These are phyloP conservation scores for Zygotorulaspora florentina DNA, from an alignment of 805 yeast genomes.

Conservation along the genomic window DNA sequence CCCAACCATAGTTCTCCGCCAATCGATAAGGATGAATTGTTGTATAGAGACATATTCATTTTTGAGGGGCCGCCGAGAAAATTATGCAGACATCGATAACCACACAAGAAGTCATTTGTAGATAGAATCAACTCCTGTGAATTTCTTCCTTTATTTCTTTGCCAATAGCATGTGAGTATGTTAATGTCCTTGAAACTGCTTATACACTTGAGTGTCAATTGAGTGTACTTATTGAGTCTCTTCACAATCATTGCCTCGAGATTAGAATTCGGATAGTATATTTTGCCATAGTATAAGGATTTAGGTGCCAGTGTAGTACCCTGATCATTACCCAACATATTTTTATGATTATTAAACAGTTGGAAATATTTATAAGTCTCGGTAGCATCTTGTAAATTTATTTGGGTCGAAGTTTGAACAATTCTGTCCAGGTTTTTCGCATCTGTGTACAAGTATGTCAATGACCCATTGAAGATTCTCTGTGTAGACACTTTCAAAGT, in stretches of 20 bases:
- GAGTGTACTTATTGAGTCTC: slow-evolving; percentile 54
- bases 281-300: slow-evolving; percentile 70
- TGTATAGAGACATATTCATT: slow-evolving; percentile 43
- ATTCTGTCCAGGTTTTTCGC: slow-evolving; percentile 53
- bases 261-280: slow-evolving; percentile 82
- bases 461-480: slow-evolving; percentile 68
- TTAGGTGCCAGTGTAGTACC: slow-evolving; percentile 23
- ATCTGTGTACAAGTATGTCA: slow-evolving; percentile 70
- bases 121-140: slow-evolving; percentile 76
- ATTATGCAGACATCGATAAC: slow-evolving; percentile 74
- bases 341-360: slow-evolving; percentile 36
- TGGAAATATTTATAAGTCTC: slow-evolving; percentile 62
- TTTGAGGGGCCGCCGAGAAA: slow-evolving; percentile 40
- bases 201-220: slow-evolving; percentile 67
- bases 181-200: slow-evolving; percentile 60
- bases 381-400: slow-evolving; percentile 62
- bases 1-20: slow-evolving; percentile 94
- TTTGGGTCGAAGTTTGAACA: slow-evolving; percentile 43
- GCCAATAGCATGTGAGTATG: slow-evolving; percentile 64
- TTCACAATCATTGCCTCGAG: slow-evolving; percentile 83
- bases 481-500: slow-evolving; percentile 62
- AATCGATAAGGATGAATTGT: slow-evolving; percentile 60
- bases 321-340: slow-evolving; percentile 7
- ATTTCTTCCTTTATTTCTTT: slow-evolving; percentile 57
- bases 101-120: slow-evolving; percentile 77